A percentile compares a stretch with the other conserved stretches of the same genome.
phyloP scores from a whole-genome alignment of 495 filamentous ascomycete species.

The Penicillium pulvis region DNA sequence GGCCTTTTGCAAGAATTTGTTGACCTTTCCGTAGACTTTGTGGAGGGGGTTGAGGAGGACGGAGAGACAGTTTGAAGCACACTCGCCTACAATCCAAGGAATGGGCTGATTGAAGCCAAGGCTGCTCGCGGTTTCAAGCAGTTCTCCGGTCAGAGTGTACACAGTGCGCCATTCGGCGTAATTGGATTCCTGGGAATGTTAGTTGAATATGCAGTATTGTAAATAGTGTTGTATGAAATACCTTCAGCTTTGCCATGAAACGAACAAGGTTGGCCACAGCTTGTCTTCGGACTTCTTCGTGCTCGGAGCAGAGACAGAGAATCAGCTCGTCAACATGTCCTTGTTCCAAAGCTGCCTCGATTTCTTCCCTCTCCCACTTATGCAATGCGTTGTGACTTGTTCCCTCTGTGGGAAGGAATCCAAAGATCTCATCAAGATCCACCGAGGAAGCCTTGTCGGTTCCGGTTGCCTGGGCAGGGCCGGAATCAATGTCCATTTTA shows the following conservation, averaged over 20 bases:
- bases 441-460: conserved; percentile 20
- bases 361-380: conserved; percentile 72
- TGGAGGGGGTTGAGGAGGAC: conserved; percentile 78
- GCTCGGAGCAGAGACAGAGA: conserved; percentile 71
- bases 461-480: conserved; percentile 4
- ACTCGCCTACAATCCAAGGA: conserved; percentile 71
- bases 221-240: conserved; percentile 20
- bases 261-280: conserved; percentile 68
- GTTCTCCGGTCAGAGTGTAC: conserved; percentile 73
- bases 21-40: conserved; percentile 83
- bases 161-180: conserved; percentile 77
- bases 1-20: conserved; percentile 74
- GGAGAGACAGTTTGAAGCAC: conserved; percentile 66
- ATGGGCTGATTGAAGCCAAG: conserved; percentile 59
- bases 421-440: conserved; percentile 45
- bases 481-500: conserved; percentile 27
- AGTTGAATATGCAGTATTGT: background rate
- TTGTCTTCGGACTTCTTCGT: conserved; percentile 73
- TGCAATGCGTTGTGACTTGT: conserved; percentile 45
- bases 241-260: conserved; percentile 65
- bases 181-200: conserved; percentile 51
- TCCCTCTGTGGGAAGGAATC: conserved; percentile 42
- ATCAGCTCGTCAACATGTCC: conserved; percentile 67
- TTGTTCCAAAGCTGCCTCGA: conserved; percentile 73
- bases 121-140: conserved; percentile 68